A percentile compares a stretch with the other conserved stretches of the same genome.
phyloP scores from a whole-genome alignment of 306 rosid species.

The Lotus japonicus region DNA sequence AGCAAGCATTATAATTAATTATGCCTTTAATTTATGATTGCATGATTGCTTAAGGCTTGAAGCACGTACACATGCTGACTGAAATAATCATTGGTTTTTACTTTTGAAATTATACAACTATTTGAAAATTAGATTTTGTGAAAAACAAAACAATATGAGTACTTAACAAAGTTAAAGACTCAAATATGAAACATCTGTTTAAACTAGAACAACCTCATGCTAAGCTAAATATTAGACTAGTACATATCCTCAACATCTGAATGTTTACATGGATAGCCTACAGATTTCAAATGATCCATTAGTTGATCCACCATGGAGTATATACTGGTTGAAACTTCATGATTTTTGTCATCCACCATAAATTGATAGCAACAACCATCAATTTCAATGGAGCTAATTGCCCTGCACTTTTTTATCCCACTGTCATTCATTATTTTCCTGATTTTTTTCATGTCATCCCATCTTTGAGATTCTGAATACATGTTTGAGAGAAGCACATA shows the following conservation, averaged over 20 bases:
- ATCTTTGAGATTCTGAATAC: slow-evolving; percentile 60
- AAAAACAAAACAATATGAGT: too few relatives aligned
- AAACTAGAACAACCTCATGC: not conserved
- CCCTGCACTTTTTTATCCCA: slow-evolving; percentile 52
- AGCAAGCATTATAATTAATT: slow-evolving; percentile 4
- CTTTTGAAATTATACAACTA: not conserved
- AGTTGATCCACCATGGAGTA: slow-evolving; percentile 44
- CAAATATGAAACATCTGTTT: too few relatives aligned
- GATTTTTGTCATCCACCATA: slow-evolving; percentile 51
- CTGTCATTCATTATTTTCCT: slow-evolving; percentile 52
- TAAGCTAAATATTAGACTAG: slow-evolving; percentile 5
- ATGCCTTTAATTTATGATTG: not conserved
- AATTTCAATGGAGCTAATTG: slow-evolving; percentile 57
- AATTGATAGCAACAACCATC: slow-evolving; percentile 38
- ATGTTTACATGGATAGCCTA: slow-evolving; percentile 17
- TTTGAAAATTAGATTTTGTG: not conserved
- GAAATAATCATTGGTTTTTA: slow-evolving; percentile 4
- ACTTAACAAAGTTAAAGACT: too few relatives aligned
- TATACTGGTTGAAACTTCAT: slow-evolving; percentile 27
- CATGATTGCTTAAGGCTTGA: slow-evolving; percentile 9
- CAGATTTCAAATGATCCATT: slow-evolving; percentile 48
- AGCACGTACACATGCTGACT: not conserved
- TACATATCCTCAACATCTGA: slow-evolving; percentile 25
- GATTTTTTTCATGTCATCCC: slow-evolving; percentile 61
- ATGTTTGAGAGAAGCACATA: slow-evolving; percentile 67